Base-by-base conservation (phyloP, 139 green algal genomes). In the Chlorella vulgaris region DNA sequence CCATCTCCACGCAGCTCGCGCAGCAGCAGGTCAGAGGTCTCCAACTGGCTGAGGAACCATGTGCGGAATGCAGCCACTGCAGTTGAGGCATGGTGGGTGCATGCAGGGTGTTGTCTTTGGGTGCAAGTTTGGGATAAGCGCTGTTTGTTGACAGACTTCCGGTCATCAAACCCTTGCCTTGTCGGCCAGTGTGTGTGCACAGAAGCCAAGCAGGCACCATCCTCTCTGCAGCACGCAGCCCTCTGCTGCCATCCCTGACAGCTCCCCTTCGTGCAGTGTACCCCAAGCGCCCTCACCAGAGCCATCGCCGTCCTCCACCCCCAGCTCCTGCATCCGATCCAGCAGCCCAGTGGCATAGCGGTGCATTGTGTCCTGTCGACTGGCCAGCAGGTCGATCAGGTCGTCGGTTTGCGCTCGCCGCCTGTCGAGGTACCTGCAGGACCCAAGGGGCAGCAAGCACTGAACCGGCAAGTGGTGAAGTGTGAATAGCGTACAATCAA, bases 341-440 rank as follows among this genome's bases (percentile, higher is more conserved):
- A 79, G 53, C 73, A 79, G 33, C 26, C 50, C 58, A 7, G 35
- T 10, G 4, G 47, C 22, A 33, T 66, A 78, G 31, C 70, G 70
- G 31, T 65, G 70, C 73, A 79, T 33, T 26, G 38, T 35, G 35
- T 63, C 53, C 53, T 79, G 73, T 33, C 73, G 73, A 4, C 38
- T 26, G 22, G 73, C 73, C 51, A 79, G 53, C 50, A 69, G 35
- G 10, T 4, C 22, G 2, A 35, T 53, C 73, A 79, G 24, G n/a
- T 79, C 73, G 3, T 67, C 73, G 35, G 26, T 35, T 1, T 26
- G 53, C 35, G 50, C 22, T 26, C 53, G 35, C 71, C 71, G 47
- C 47, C 21, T 21, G 29, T 76, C 69, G 29, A 36, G 36, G 42
- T 61, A 62, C 69, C 69, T 76, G 69, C 43, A n/a, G 5, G n/a